A percentile compares a stretch with the other conserved stretches of the same genome.
These are phyloP conservation scores for Ehretia macrophylla DNA, from an alignment of 257 asterid genomes.

Conservation along the genomic window DNA sequence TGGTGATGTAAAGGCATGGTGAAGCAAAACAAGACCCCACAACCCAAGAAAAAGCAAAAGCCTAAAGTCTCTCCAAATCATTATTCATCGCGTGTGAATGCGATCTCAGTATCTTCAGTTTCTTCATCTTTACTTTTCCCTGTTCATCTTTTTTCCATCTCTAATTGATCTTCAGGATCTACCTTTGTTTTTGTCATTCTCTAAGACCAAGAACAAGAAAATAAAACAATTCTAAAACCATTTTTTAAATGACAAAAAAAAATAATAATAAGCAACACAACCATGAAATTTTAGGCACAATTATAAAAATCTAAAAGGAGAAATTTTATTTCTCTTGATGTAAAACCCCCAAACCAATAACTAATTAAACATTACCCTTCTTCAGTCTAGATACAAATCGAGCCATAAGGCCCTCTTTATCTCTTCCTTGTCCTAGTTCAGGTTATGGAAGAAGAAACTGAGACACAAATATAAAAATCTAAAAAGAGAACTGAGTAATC, in stretches of 20 bases:
- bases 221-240: no score
- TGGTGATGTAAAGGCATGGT: not conserved
- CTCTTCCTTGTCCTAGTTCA: no score
- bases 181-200: not conserved
- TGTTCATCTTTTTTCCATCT: not conserved
- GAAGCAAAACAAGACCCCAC: constrained; percentile 33
- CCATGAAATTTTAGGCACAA: no score
- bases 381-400: no score
- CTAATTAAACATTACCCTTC: no score
- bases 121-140: constrained; percentile 14
- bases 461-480: constrained; percentile 5
- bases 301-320: no score
- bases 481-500: constrained; percentile 25
- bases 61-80: constrained; percentile 1
- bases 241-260: no score
- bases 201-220: not conserved
- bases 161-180: constrained; percentile 1
- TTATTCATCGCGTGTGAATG: constrained; percentile 25
- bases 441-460: not conserved
- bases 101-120: constrained; percentile 23
- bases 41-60: constrained; percentile 10
- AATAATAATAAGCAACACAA: no score
- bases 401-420: no score
- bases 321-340: no score
- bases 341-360: no score